Percentiles rank a stretch among this genome's conserved stretches.
Evolutionary conservation across 257 asterid species (phyloP).

Genomic region (Plantago elongata): DNA sequence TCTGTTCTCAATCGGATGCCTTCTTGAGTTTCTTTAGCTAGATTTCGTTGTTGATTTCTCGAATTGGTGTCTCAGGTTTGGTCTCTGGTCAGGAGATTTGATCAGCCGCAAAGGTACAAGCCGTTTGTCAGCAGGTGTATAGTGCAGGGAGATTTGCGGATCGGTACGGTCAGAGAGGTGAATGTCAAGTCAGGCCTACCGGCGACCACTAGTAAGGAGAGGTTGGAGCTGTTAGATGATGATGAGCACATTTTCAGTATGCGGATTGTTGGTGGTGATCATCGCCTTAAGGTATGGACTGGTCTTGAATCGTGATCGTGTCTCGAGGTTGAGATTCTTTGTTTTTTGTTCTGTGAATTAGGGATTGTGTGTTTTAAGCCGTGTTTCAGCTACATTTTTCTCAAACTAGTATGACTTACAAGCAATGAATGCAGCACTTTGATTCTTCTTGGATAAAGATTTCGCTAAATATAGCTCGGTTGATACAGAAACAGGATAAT

Average conservation of each 20-base stretch:
- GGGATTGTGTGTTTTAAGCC: constrained; percentile 3
- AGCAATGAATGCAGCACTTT: not conserved
- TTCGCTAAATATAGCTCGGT: not conserved
- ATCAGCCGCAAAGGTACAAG: constrained; percentile 91
- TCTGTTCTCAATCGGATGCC: constrained; percentile 12
- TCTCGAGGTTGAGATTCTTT: too few relatives aligned
- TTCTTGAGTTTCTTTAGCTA: not conserved
- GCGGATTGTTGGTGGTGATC: constrained; percentile 93
- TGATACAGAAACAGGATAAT: not conserved
- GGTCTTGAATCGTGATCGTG: too few relatives aligned
- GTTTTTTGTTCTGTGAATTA: not conserved
- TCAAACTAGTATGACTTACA: too few relatives aligned
- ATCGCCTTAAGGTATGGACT: constrained; percentile 70
- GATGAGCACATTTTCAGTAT: constrained; percentile 70
- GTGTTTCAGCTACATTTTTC: too few relatives aligned
- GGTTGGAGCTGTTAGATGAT: constrained; percentile 77
- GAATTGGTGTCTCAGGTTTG: constrained; percentile 49
- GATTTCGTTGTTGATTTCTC: not conserved
- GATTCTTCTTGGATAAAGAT: not conserved
- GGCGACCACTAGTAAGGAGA: constrained; percentile 83
- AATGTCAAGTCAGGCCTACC: constrained; percentile 85
- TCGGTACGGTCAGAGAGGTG: constrained; percentile 84
- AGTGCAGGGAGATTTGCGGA: constrained; percentile 67
- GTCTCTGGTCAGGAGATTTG: constrained; percentile 87
- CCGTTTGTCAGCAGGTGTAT: constrained; percentile 85